These are phyloP conservation scores for Sanghuangporus baumii DNA, from an alignment of 1,284 basidiomycete species.

Conservation along the genomic window DNA sequence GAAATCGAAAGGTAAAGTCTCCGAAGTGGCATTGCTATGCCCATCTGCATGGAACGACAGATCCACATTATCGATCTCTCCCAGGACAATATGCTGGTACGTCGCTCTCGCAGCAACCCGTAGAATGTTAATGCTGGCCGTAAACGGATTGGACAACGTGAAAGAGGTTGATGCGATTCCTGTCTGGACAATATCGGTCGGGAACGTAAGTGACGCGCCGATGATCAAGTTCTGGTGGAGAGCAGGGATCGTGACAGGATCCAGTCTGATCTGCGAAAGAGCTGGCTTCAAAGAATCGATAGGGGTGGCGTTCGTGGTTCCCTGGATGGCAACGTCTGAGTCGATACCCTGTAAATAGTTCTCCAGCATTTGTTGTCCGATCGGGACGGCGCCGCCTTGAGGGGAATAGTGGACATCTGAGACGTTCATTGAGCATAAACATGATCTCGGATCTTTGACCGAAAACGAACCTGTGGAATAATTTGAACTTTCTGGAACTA, in stretches of 20 bases:
- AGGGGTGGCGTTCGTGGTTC: slow-evolving; percentile 52
- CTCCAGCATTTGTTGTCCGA: slow-evolving; percentile 58
- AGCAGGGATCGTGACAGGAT: slow-evolving; percentile 62
- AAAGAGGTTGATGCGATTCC: slow-evolving; percentile 54
- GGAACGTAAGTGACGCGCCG: slow-evolving; percentile 49
- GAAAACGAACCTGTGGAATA: slow-evolving; percentile 44
- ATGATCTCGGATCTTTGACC: neutral
- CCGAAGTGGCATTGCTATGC: slow-evolving; percentile 57
- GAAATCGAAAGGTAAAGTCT: slow-evolving; percentile 55
- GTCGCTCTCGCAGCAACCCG: slow-evolving; percentile 52
- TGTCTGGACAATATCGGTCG: slow-evolving; percentile 51
- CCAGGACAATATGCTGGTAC: slow-evolving; percentile 48
- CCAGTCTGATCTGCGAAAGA: slow-evolving; percentile 56
- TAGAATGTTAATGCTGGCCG: slow-evolving; percentile 66
- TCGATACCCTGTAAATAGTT: slow-evolving; percentile 68
- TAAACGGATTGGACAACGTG: slow-evolving; percentile 67
- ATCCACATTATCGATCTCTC: slow-evolving; percentile 52
- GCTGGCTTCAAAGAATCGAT: slow-evolving; percentile 64
- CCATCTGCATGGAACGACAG: slow-evolving; percentile 55
- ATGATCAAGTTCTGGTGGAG: slow-evolving; percentile 61
- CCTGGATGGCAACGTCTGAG: slow-evolving; percentile 54
- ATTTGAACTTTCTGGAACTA: slow-evolving; percentile 47
- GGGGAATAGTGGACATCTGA: slow-evolving; percentile 63
- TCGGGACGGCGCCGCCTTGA: slow-evolving; percentile 45
- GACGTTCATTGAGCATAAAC: slow-evolving; percentile 10